These are phyloP conservation scores for Kurtzmaniella quercitrusa DNA, from an alignment of 1,139 yeast genomes.

Conservation along the genomic window DNA sequence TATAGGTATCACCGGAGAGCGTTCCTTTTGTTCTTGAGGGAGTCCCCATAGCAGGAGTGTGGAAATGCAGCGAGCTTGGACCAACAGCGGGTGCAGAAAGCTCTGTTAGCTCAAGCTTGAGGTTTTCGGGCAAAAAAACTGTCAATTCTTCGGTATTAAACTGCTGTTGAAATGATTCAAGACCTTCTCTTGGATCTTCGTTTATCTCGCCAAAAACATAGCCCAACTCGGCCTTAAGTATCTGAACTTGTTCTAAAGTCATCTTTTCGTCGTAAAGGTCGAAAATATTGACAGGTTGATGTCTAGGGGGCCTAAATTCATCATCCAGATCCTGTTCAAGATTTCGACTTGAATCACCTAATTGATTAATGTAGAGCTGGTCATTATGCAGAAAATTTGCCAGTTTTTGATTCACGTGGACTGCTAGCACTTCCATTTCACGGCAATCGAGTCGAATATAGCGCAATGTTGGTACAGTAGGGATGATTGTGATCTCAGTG, in stretches of 20 bases:
- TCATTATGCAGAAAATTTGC: conserved; percentile 38
- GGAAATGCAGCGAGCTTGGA: background rate
- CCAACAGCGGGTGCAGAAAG: conserved; percentile 21
- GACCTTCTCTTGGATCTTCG: conserved; percentile 25
- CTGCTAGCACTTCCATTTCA: conserved; percentile 61
- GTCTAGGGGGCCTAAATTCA: conserved; percentile 12
- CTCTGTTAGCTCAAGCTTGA: conserved; percentile 61
- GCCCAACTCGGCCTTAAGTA: conserved; percentile 58
- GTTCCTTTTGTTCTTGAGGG: conserved; percentile 29
- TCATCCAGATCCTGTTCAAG: background rate
- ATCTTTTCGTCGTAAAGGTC: conserved; percentile 43
- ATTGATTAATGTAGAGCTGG: conserved; percentile 37
- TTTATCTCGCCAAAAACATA: conserved; percentile 56
- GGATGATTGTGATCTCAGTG: conserved; percentile 79
- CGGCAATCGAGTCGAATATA: conserved; percentile 75
- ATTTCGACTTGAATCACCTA: conserved; percentile 19
- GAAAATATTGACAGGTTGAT: conserved; percentile 26
- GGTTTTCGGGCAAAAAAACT: conserved; percentile 67
- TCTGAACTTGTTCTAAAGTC: conserved; percentile 57
- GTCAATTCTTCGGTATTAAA: conserved; percentile 69
- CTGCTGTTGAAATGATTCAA: conserved; percentile 10
- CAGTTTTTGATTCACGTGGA: conserved; percentile 51
- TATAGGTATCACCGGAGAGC: conserved; percentile 41
- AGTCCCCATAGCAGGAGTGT: conserved; percentile 13
- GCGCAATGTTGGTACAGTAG: conserved; percentile 57